A percentile compares a stretch with the other conserved stretches of the same genome.
phyloP scores from a whole-genome alignment of 2,329 filamentous ascomycete genomes.

The Trichoderma atroviride region DNA sequence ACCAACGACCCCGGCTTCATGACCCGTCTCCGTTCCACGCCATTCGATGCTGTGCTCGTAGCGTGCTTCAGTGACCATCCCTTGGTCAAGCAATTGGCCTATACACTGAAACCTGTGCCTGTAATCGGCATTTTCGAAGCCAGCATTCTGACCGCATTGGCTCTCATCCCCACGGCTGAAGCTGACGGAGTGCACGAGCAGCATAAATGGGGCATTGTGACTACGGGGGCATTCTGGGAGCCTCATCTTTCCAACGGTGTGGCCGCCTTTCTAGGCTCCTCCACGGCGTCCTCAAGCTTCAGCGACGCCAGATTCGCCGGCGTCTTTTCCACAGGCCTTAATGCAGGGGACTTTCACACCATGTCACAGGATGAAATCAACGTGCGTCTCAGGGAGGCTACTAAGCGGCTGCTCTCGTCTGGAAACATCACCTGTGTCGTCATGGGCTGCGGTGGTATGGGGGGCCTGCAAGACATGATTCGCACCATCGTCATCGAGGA shows the following conservation, averaged over 20 bases:
- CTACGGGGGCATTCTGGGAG: slow-evolving; percentile 85
- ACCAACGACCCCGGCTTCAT: slow-evolving; percentile 53
- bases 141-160: slow-evolving; percentile 67
- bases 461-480: slow-evolving; percentile 78
- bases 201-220: slow-evolving; percentile 77
- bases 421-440: slow-evolving; percentile 68
- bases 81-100: slow-evolving; percentile 64
- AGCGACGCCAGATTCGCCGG: slow-evolving; percentile 65
- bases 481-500: slow-evolving; percentile 66
- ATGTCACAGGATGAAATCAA: slow-evolving; percentile 66
- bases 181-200: slow-evolving; percentile 40
- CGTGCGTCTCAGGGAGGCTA: slow-evolving; percentile 68
- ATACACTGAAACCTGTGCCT: slow-evolving; percentile 34
- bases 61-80: slow-evolving; percentile 89
- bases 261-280: slow-evolving; percentile 59
- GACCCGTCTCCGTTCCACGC: slow-evolving; percentile 39
- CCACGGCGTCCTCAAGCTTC: background rate
- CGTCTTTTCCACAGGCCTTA: slow-evolving; percentile 79
- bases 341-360: slow-evolving; percentile 77
- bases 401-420: slow-evolving; percentile 62
- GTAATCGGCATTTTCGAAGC: slow-evolving; percentile 81
- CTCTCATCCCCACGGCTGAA: slow-evolving; percentile 42
- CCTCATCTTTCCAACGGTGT: slow-evolving; percentile 69
- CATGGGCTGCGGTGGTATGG: slow-evolving; percentile 91
- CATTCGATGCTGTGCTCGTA: slow-evolving; percentile 77